Evolutionary conservation across 228 moss, liverwort and hornwort species (phyloP), one percentile per base, ranked within the genome.

Genomic region (Sphagnum magellanicum): DNA sequence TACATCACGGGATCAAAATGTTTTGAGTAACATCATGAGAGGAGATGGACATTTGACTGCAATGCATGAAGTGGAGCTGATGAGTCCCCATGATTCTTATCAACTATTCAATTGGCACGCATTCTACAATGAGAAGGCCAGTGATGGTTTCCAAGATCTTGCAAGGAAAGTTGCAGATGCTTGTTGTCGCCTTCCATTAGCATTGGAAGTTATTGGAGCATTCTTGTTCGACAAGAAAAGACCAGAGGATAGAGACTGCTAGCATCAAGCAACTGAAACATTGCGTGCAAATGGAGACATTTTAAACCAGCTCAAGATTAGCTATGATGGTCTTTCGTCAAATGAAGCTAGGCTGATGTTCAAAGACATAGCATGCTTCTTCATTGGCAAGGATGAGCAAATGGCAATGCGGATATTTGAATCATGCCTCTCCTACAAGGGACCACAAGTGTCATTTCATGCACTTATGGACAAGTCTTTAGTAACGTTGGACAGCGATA

Each of bases 331-430:
- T 50, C 68, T 80, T 0, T 13, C 50, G 0, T 8, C 5, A 16
- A 12, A 16, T 9, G 13, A 8, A 16, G 70, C 51, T 5, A 84
- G 73, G 71, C 67, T 60, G 66, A 84, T 84, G 75, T 84, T 84
- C 68, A 63, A 80, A 63, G 84, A 81, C 49, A 50, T 84, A 50
- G 49, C 75, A 10, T 84, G 80, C 59, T 77, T 75, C 6, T 75
- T 83, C 72, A 4, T 74, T 15, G 79, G 79, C 5, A 0, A 75
- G 6, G 59, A 70, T 0, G 62, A 73, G 16, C 50, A 59, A 9
- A 71, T 71, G 48, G 78, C 80, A 4, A 50, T 75, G 14, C 68
- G 75, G 63, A 73, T 84, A 51, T 84, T 77, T 77, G 48, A 73
- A 9, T 75, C 77, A 49, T 74, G 81, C 49, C 0, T 8, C 6